Base-by-base conservation (phyloP, 2,329 filamentous ascomycete genomes). In the Paramyrothecium sp. region DNA sequence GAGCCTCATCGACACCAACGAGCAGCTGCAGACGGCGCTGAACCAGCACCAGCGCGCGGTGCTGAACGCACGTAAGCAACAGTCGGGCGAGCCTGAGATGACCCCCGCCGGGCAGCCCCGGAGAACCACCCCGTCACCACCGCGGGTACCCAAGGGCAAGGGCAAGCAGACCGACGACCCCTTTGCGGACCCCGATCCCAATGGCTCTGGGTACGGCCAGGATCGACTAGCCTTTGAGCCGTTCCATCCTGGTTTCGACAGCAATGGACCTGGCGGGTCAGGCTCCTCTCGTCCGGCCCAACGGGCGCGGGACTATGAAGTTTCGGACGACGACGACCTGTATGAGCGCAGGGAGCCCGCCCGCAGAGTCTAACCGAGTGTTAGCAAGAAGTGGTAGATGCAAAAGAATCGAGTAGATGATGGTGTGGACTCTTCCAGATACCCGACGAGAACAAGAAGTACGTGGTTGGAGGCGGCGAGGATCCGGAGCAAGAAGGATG, bases 1-100 rank as follows among this genome's bases (percentile, higher is more conserved):
- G 69, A 93, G 87, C 16, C 78, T 99, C 60, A 97, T 99, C 67
- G 92, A 97, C 73, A 95, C 92, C 16, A 97, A 96, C 70, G 95
- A 98, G 73, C 90, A 94, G 69, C 80, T 99, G 30, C 90, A 91
- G 59, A 85, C 90, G 49, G 89, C 93, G 0, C 81, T 94, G 46
- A 95, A 87, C 61, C 88, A 92, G 69, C 91, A 97, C 72, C 91
- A 96, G 73, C 87, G 92, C 55, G 89, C 92, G 11, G 78, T 96
- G 46, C 75, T 89, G n/a, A 81, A 80, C 58, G 84, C 86, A 3
- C 77, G 82, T 60, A 88, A 87, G 67, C 76, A 81, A 41, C 71
- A 83, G 33, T 10, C 33, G 33, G 33, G 10, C 8, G 33, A 38
- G 33, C 33, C 33, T 16, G 33, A 38, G 33, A 38, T 38, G 33